These are phyloP conservation scores for Peronospora farinosa DNA, from an alignment of 352 stramenopile genomes.

Conservation along the genomic window DNA sequence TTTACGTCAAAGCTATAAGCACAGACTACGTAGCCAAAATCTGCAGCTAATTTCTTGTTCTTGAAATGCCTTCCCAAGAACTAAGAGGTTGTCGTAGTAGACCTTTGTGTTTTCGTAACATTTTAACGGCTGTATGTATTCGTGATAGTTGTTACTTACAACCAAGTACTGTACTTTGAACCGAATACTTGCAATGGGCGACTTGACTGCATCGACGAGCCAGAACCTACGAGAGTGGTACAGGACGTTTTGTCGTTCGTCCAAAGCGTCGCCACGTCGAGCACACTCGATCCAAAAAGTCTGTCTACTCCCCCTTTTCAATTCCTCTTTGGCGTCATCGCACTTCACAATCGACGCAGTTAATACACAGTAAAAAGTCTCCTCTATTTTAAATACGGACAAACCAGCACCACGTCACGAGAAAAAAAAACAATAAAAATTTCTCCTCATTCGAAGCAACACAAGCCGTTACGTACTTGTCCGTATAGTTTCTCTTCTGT, in stretches of 20 bases:
- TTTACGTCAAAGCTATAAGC: too few relatives aligned
- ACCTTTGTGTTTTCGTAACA: constrained; percentile 3
- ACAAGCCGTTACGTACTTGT: not conserved
- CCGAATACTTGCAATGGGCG: constrained; percentile 15
- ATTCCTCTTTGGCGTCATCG: constrained; percentile 6
- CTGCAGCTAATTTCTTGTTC: too few relatives aligned
- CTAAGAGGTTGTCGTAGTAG: too few relatives aligned
- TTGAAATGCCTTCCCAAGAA: too few relatives aligned
- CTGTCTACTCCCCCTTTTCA: constrained; percentile 4
- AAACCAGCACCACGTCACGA: not conserved
- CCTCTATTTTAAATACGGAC: not conserved
- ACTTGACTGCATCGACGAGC: constrained; percentile 8
- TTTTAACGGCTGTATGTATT: constrained; percentile 10
- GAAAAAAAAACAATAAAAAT: too few relatives aligned
- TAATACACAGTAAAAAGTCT: constrained; percentile 3
- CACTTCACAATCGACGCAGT: constrained; percentile 28
- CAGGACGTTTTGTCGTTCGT: constrained; percentile 13
- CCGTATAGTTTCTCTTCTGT: not conserved
- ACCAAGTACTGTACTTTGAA: constrained; percentile 16
- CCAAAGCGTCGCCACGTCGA: constrained; percentile 18
- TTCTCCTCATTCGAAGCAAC: too few relatives aligned
- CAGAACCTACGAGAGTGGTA: constrained; percentile 15
- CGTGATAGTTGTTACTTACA: constrained; percentile 6
- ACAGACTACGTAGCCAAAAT: too few relatives aligned
- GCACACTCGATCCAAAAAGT: constrained; percentile 1